Evolutionary conservation across 164 flowering plant genomes (phyloP).

Genomic region (Nymphaea colorata): DNA sequence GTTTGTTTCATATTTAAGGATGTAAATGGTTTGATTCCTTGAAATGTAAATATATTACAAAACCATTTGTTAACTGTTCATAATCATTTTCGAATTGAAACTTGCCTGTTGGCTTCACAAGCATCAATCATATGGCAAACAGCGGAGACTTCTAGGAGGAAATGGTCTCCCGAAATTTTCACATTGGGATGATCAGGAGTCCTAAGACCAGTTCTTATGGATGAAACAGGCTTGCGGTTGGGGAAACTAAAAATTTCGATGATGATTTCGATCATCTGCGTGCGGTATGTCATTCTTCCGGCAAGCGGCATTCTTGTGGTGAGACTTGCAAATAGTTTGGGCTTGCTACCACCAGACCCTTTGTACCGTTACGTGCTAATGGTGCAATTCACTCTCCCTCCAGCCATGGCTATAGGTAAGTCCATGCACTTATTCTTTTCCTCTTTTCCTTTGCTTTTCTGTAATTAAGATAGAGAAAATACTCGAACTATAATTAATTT

Average conservation of each 20-base stretch:
- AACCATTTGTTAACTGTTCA: not conserved
- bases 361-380: slow-evolving; percentile 58
- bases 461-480: not conserved
- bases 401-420: slow-evolving; percentile 84
- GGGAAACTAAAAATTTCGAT: slow-evolving; percentile 24
- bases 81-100: not conserved
- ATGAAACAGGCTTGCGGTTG: slow-evolving; percentile 33
- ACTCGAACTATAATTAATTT: not conserved
- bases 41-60: not conserved
- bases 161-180: not conserved
- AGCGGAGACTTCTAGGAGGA: not conserved
- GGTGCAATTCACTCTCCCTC: slow-evolving; percentile 76
- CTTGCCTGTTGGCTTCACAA: not conserved
- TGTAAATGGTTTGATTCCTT: too few relatives aligned
- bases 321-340: slow-evolving; percentile 36
- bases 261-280: slow-evolving; percentile 35
- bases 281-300: slow-evolving; percentile 53
- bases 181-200: not conserved
- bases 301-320: slow-evolving; percentile 49
- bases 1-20: too few relatives aligned
- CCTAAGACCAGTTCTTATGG: not conserved
- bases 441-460: not conserved
- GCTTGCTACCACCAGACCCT: slow-evolving; percentile 59
- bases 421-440: not conserved
- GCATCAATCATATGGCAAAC: not conserved